Evolutionary conservation across 805 yeast species (phyloP).

Genomic region (Candida tammaniensis): DNA sequence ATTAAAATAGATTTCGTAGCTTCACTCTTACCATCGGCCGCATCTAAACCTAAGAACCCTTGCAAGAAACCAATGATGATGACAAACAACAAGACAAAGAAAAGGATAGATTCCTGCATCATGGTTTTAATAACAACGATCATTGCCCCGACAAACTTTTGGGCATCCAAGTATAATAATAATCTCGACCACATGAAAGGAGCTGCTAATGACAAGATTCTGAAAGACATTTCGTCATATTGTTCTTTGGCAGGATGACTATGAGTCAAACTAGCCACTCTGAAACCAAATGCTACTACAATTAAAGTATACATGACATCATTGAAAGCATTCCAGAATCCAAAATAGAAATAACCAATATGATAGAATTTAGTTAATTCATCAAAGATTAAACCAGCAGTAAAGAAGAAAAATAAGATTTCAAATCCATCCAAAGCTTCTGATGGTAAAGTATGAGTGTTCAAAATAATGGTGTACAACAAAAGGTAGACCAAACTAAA

Average conservation of each 20-base stretch:
- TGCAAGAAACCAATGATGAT: slow-evolving; percentile 80
- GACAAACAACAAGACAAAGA: slow-evolving; percentile 69
- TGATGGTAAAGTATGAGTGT: slow-evolving; percentile 46
- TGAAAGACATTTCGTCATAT: slow-evolving; percentile 59
- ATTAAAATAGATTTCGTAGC: slow-evolving; percentile 63
- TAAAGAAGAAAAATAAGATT: slow-evolving; percentile 57
- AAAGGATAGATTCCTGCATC: slow-evolving; percentile 84
- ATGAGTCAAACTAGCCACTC: slow-evolving; percentile 42
- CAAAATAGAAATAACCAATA: slow-evolving; percentile 68
- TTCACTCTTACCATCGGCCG: slow-evolving; percentile 81
- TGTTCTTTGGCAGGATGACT: slow-evolving; percentile 20
- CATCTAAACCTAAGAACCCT: slow-evolving; percentile 83
- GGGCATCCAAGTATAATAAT: slow-evolving; percentile 72
- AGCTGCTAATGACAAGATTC: slow-evolving; percentile 74
- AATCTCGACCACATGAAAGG: slow-evolving; percentile 86
- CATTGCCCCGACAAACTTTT: slow-evolving; percentile 83
- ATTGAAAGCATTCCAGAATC: slow-evolving; percentile 79
- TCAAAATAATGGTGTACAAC: slow-evolving; percentile 62
- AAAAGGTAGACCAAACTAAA: slow-evolving; percentile 62
- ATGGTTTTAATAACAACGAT: slow-evolving; percentile 78
- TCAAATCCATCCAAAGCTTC: slow-evolving; percentile 46
- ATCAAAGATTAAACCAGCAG: slow-evolving; percentile 64
- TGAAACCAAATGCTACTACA: slow-evolving; percentile 49
- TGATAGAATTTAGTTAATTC: slow-evolving; percentile 71
- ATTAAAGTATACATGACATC: slow-evolving; percentile 63